Base-by-base conservation (phyloP, 306 rosid genomes). In the Vicia sativa region DNA sequence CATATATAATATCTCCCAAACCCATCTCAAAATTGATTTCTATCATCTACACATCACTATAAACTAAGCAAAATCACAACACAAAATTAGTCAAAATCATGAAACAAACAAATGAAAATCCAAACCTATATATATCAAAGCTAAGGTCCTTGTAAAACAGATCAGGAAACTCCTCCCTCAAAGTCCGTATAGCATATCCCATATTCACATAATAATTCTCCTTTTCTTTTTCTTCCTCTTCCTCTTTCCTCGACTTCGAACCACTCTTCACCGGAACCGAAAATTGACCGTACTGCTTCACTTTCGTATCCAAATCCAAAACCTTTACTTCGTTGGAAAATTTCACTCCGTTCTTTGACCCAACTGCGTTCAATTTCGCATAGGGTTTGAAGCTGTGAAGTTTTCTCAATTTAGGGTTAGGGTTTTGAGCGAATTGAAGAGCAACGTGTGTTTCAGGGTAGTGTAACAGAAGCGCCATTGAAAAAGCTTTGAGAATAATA, bases 101-200 rank as follows among this genome's bases (percentile, higher is more conserved):
- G 68, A 68, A 35, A 61, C 7, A 19, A 0, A 34, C 2, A 25
- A 21, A 50, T 3, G 1, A 42, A 26, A 60, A 29, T 13, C 21
- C 74, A 35, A 48, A 91, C 92, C 92, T 87, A 84, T 87, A 87
- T 61, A 88, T 86, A 29, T 84, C 85, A 63, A 84, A 86, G 85
- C 78, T 82, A 68, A 78, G 97, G 42, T 87, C 97, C 67, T 76
- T 87, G 76, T 65, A 67, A 67, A 90, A 90, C 14, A 90, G 84
- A 75, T 79, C 81, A 2, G 95, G 92, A 38, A 91, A 79, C 65
- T 91, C 95, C 80, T 91, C 95, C 65, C 97, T 84, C 45, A 91
- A 64, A 67, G 87, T 83, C 56, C 95, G 84, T 5, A 91, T 87
- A 31, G 97, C 97, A 71, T 84, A 87, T 15, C 97, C 97, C 86